Base-by-base conservation (phyloP, 192 early-diverging fungal species). In the Podila verticillata region DNA sequence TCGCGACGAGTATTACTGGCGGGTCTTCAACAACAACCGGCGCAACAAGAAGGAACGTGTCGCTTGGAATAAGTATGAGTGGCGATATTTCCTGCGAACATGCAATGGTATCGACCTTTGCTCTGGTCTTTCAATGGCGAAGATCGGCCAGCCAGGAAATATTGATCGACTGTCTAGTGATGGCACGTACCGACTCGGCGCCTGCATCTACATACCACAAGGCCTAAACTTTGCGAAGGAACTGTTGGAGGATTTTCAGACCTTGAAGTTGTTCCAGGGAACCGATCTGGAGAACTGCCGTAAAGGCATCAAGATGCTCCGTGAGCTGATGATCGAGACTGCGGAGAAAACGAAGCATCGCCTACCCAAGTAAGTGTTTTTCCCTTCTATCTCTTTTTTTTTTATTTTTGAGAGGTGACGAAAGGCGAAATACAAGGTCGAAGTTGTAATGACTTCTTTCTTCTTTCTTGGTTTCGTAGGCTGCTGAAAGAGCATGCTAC, bases 41-140 rank as follows among this genome's bases (percentile, higher is more conserved):
- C 63, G 63, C 44, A 64, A 64, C 28, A 64, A 64, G 63, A 49
- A 49, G 63, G 36, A 44, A 0, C 48, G 44, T 44, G 29, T 64
- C 28, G 63, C 26, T 9, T 64, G 63, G 63, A 64, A 49, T 49
- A 64, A 64, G 63, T 49, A 64, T 12, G 63, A 64, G 47, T 49
- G 63, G 15, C 36, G 63, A 64, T 64, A 30, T 17, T 72, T 58
- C 10, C 62, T 64, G 34, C 30, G 62, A 29, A 72, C 34, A 39
- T 63, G 70, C 62, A 44, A 57, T 2, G 70, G 17, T 12, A 72
- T 64, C 70, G 70, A 64, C 62, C 62, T 72, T 70, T 70, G 68
- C 47, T 56, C 58, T 56, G 68, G 68, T 2, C 32, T 34, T 6
- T 34, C 32, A 5, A 34, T 34, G 32, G 32, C 32, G 61, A 32